Percentiles rank a stretch among this genome's conserved stretches.
Conservation (phyloP, 2,329 filamentous ascomycete genomes). For the Neonectria sp. region DNA sequence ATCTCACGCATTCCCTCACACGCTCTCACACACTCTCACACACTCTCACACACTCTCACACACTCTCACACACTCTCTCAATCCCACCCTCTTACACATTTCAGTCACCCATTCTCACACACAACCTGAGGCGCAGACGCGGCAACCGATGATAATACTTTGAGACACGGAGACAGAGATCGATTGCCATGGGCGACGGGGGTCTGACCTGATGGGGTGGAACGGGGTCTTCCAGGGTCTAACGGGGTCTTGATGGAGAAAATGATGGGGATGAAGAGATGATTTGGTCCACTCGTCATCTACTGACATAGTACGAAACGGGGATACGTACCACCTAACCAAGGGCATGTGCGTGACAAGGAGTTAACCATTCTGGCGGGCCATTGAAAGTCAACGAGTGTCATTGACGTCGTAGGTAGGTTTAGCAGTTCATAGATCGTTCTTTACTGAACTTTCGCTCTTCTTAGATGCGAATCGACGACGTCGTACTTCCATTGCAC, state of each 20-base stretch:
- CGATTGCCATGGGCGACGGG: slow-evolving; percentile 47
- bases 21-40: slow-evolving; percentile 11
- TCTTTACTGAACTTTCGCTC: not conserved
- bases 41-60: too few relatives aligned
- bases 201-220: slow-evolving; percentile 28
- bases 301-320: slow-evolving; percentile 35
- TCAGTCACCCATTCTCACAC: not conserved
- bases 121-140: slow-evolving; percentile 34
- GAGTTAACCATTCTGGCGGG: not conserved
- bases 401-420: not conserved
- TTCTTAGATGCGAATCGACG: not conserved
- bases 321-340: slow-evolving; percentile 27
- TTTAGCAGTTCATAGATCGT: too few relatives aligned
- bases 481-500: not conserved
- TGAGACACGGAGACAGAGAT: slow-evolving; percentile 23
- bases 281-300: slow-evolving; percentile 46
- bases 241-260: slow-evolving; percentile 32
- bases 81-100: slow-evolving; percentile 9
- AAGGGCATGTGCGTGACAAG: slow-evolving; percentile 6
- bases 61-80: slow-evolving; percentile 6
- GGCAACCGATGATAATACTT: slow-evolving; percentile 9
- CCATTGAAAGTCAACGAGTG: not conserved
- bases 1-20: slow-evolving; percentile 22
- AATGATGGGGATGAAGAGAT: slow-evolving; percentile 37
- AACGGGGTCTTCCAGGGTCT: slow-evolving; percentile 33